Base-by-base conservation (phyloP, 164 flowering plant genomes). In the Aristolochia fimbriata region DNA sequence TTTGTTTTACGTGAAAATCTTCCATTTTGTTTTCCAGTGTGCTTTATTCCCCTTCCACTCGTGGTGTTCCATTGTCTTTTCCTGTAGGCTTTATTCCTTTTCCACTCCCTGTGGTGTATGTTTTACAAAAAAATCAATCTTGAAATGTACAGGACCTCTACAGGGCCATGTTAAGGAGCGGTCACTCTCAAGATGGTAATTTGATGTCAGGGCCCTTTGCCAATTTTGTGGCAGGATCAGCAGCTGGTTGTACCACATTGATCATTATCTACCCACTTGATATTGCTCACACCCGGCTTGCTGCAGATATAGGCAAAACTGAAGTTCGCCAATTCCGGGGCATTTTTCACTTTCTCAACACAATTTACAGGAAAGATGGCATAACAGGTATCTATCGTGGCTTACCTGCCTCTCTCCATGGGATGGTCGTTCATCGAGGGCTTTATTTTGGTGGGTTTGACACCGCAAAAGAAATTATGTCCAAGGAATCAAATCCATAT, bases 381-480 rank as follows among this genome's bases (percentile, higher is more conserved):
- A 57, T 88, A 62, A 73, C 71, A 23, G 99, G 99, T 41, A 62
- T 93, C 55, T 93, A 93, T 67, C 77, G 87, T 47, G 97, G 99
- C 6, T 87, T 93, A 30, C 96, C 97, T 17, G 99, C 99, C 59
- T 93, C 99, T 49, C 69, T 90, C 16, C 97, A 93, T 0, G 99
- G 97, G 33, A 90, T 93, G 97, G 63, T 88, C 20, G 73, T 93
- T 55, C 97, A 93, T 63, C 82, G 97, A 0, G 87, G 97, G 59
- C 76, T 93, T n/a, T 93, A 93, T 62, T 93, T 93, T 74, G 99
- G 99, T 3, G 99, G 97, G 17, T 93, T 93, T 65, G 99, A 93
- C 62, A 90, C 99, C 1, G 69, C 85, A 47, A 93, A 93, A 63
- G 99, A 90, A 68, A 74, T 68, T 27, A 66, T 90, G 72, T 62